Conservation (phyloP, 2,329 filamentous ascomycete species). For the Trichoderma citrinoviride region DNA sequence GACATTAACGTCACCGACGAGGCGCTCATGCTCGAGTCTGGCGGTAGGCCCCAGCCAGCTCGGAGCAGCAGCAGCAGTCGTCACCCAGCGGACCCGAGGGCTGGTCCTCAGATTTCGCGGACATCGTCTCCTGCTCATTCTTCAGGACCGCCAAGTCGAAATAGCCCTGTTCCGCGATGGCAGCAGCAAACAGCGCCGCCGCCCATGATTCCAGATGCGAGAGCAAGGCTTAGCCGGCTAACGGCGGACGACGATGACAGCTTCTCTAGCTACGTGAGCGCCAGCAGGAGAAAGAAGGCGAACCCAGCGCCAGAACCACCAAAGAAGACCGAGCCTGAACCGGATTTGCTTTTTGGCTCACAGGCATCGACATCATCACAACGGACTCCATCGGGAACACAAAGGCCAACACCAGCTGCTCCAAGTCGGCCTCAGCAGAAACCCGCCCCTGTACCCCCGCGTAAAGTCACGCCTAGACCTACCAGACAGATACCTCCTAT, state of each 20-base stretch:
- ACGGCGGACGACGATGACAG: conserved; percentile 71
- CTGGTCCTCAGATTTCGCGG: conserved; percentile 39
- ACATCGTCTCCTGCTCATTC: conserved; percentile 52
- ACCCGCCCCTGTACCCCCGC: conserved; percentile 34
- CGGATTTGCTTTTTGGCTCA: conserved; percentile 62
- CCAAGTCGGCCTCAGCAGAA: conserved; percentile 30
- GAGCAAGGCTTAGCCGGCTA: conserved; percentile 65
- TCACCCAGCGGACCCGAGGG: conserved; percentile 29
- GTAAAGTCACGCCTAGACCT: conserved; percentile 46
- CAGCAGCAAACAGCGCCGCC: conserved; percentile 50
- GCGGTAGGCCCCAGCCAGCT: conserved; percentile 51
- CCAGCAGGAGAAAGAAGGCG: conserved; percentile 72
- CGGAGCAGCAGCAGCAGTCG: conserved; percentile 30
- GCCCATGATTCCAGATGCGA: conserved; percentile 34
- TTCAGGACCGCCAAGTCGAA: conserved; percentile 43
- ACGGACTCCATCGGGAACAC: conserved; percentile 37
- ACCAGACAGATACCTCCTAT: conserved; percentile 64
- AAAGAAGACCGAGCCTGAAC: conserved; percentile 44
- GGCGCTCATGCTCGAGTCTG: conserved; percentile 75
- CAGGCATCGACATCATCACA: conserved; percentile 38
- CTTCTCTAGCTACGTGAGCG: conserved; percentile 82
- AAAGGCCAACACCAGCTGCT: conserved; percentile 38
- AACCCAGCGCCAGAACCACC: conserved; percentile 49
- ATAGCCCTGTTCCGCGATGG: conserved; percentile 55
- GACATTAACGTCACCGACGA: conserved; percentile 59